phyloP scores from a whole-genome alignment of 208 protist species.

The Trypanosoma lewisi region DNA sequence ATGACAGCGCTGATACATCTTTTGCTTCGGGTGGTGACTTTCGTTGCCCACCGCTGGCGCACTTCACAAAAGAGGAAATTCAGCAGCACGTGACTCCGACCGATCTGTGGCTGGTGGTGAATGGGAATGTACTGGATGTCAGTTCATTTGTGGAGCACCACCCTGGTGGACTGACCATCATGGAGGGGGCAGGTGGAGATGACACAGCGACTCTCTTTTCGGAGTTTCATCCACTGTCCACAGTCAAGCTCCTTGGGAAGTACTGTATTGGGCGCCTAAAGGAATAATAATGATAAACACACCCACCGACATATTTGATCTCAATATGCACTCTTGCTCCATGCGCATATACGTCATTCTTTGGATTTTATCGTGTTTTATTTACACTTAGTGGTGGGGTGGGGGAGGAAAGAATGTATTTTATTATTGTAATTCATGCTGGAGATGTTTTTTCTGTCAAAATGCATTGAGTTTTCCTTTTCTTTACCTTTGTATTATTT shows the following conservation, averaged over 20 bases:
- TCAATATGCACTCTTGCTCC: slow-evolving; percentile 1
- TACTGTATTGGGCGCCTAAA: slow-evolving; percentile 68
- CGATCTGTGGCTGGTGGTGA: slow-evolving; percentile 75
- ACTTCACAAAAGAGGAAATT: slow-evolving; percentile 54
- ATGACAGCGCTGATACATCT: slow-evolving; percentile 30
- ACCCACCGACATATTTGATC: slow-evolving; percentile 19
- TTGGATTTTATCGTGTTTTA: too few relatives aligned
- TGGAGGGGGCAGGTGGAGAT: slow-evolving; percentile 54
- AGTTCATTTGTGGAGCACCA: slow-evolving; percentile 57
- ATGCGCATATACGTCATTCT: too few relatives aligned
- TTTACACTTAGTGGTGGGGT: too few relatives aligned
- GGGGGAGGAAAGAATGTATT: too few relatives aligned
- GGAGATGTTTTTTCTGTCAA: neutral
- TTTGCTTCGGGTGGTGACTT: slow-evolving; percentile 38
- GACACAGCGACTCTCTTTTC: slow-evolving; percentile 61
- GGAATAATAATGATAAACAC: slow-evolving; percentile 1
- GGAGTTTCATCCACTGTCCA: slow-evolving; percentile 46
- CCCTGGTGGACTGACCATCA: slow-evolving; percentile 57
- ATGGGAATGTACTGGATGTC: slow-evolving; percentile 73
- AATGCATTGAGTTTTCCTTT: too few relatives aligned
- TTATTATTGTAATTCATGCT: too few relatives aligned
- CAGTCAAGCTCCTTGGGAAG: slow-evolving; percentile 40
- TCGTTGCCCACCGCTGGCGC: slow-evolving; percentile 38
- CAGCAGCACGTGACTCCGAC: slow-evolving; percentile 33
- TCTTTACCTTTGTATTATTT: too few relatives aligned